phyloP scores from a whole-genome alignment of 2,329 filamentous ascomycete species.

The Pyrenophora tritici-repentis region DNA sequence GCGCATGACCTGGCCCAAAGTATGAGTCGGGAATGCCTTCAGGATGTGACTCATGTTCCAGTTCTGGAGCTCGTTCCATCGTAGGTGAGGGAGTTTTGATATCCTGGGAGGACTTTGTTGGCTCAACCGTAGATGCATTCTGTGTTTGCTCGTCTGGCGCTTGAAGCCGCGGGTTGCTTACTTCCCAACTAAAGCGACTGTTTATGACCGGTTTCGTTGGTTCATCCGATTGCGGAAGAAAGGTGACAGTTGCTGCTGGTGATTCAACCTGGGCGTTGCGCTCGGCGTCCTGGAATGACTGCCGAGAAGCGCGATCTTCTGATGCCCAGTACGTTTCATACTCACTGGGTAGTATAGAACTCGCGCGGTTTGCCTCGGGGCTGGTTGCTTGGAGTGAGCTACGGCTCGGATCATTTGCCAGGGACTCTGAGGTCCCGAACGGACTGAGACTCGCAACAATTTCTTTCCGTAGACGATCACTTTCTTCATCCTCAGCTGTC shows the following conservation, averaged over 20 bases:
- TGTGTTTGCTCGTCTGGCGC: conserved; percentile 18
- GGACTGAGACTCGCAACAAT: conserved; percentile 70
- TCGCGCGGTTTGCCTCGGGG: conserved; percentile 55
- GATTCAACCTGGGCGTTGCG: conserved; percentile 22
- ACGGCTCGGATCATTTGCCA: conserved; percentile 24
- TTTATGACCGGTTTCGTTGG: conserved; percentile 24
- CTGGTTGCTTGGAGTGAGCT: conserved; percentile 34
- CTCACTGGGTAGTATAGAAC: conserved; percentile 67
- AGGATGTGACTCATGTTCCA: conserved; percentile 22
- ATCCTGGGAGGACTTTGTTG: conserved; percentile 12
- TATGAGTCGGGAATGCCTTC: conserved; percentile 30
- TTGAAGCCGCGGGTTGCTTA: conserved; percentile 16
- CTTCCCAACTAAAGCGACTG: conserved; percentile 44
- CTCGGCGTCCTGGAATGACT: conserved; percentile 32
- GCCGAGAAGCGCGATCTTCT: conserved; percentile 50
- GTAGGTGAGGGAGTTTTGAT: conserved; percentile 15
- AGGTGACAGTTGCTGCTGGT: conserved; percentile 8
- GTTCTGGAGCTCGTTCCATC: conserved; percentile 22
- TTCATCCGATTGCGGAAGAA: conserved; percentile 19
- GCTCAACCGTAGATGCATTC: conserved; percentile 13
- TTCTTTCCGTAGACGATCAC: conserved; percentile 72
- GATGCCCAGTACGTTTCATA: conserved; percentile 71
- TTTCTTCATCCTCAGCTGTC: conserved; percentile 66
- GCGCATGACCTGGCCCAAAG: conserved; percentile 35
- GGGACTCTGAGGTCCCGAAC: conserved; percentile 30